Evolutionary conservation across 768 basidiomycete genomes (phyloP).

Genomic region (Phylloporus arenicola): DNA sequence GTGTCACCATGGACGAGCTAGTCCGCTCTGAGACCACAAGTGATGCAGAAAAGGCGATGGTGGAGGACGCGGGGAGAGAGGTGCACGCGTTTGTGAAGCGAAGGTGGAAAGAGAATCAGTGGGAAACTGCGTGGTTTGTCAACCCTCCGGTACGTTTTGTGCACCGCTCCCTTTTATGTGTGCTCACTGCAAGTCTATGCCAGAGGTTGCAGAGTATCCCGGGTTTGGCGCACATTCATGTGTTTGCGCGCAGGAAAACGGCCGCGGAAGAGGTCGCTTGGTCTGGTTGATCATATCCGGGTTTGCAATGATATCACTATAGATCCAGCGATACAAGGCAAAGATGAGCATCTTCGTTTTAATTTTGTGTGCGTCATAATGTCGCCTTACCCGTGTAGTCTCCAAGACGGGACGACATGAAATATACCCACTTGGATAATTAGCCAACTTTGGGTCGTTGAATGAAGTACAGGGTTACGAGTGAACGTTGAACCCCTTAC

Average conservation of each 20-base stretch:
- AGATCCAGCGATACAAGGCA: constrained; percentile 4
- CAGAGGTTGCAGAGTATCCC: constrained; percentile 81
- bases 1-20: constrained; percentile 56
- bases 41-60: constrained; percentile 46
- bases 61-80: constrained; percentile 49
- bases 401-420: no score
- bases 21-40: constrained; percentile 47
- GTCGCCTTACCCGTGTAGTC: no score
- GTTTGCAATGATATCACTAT: neutral
- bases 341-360: constrained; percentile 1
- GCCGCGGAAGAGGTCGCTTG: constrained; percentile 17
- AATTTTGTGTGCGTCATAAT: neutral
- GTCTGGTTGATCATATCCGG: constrained; percentile 5
- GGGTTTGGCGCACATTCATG: constrained; percentile 80
- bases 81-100: constrained; percentile 58
- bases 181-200: neutral
- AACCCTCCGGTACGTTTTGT: constrained; percentile 67
- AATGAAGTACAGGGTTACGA: no score
- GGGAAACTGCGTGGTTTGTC: constrained; percentile 92
- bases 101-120: constrained; percentile 65
- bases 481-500: no score
- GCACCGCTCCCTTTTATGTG: neutral
- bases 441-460: no score
- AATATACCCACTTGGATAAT: no score
- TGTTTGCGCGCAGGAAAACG: constrained; percentile 65